Base-by-base conservation (phyloP, 192 early-diverging fungal species). In the Piromyces finnis region DNA sequence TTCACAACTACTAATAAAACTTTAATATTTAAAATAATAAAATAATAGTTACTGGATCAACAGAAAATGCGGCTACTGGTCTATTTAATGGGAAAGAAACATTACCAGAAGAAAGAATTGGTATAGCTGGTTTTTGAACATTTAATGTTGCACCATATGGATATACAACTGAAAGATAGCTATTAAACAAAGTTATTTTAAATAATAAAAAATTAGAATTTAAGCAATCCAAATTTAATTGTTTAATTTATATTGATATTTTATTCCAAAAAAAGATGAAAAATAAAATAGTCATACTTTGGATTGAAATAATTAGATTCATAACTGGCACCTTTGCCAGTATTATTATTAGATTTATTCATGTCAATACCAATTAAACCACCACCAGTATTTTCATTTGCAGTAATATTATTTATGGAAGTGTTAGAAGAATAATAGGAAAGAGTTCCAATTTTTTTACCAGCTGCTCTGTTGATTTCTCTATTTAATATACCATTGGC, bases 101-200 rank as follows among this genome's bases (percentile, higher is more conserved):
- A 6, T 83, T 88, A 77, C 90, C 90, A 30, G 90, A 88, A 17
- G 87, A 88, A 35, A 91, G 81, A 29, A 91, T 82, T 2, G 90
- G 89, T 36, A 91, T 85, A 26, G 88, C 85, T 29, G 90, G 90
- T 82, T 90, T 90, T 83, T 91, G 90, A 4, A 91, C 90, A 77
- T 87, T 89, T 27, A 91, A 79, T 5, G 89, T 88, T 17, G 90
- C 89, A 12, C 90, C 90, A 80, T 86, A 91, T 3, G 90, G 89
- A 80, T 89, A 91, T 16, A 91, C 82, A 80, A 91, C 85, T 78
- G 88, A 83, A 78, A 89, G 79, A 28, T 82, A n/a, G 51, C 86
- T 87, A 30, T 16, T 26, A 59, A 30, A 14, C 1, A 22, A 22
- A 5, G 15, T 12, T 39, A 39, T 12, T 39, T 14, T 12, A 7